Percentiles rank a stretch among this genome's conserved stretches.
phyloP scores from a whole-genome alignment of 495 filamentous ascomycete genomes.

The Choiromyces venosus region DNA sequence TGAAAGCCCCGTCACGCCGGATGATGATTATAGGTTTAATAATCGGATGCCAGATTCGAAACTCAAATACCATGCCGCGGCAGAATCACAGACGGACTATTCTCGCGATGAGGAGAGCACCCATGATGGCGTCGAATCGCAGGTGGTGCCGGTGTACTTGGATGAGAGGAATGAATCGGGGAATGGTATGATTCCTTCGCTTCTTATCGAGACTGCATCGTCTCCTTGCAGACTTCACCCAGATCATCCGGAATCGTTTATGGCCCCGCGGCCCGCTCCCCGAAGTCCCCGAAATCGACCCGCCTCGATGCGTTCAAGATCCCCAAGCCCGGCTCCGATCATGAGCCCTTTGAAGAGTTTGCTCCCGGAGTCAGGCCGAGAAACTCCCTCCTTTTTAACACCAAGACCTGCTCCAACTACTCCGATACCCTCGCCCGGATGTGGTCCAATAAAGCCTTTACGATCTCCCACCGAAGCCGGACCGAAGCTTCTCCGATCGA shows the following conservation, averaged over 20 bases:
- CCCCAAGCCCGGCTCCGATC: conserved; percentile 26
- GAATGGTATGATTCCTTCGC: conserved; percentile 15
- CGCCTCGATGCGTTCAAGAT: conserved; percentile 25
- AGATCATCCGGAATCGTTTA: conserved; percentile 19
- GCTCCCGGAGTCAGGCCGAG: conserved; percentile 14
- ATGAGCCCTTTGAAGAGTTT: conserved; percentile 3
- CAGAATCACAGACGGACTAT: conserved; percentile 9
- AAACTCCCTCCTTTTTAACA: conserved; percentile 29
- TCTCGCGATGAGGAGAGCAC: conserved; percentile 20
- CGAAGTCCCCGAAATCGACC: conserved; percentile 9
- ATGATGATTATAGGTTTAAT: conserved; percentile 21
- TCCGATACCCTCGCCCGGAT: conserved; percentile 23
- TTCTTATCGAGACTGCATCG: conserved; percentile 22
- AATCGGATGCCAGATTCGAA: conserved; percentile 12
- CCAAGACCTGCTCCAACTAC: conserved; percentile 34
- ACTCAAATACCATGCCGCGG: conserved; percentile 16
- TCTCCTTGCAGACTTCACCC: conserved; percentile 6
- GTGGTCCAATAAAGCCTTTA: conserved; percentile 21
- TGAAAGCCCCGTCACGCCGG: conserved; percentile 26
- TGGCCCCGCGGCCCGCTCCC: conserved; percentile 15
- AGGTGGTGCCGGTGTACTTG: conserved; percentile 25
- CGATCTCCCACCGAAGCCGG: conserved; percentile 17
- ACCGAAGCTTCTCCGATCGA: conserved; percentile 24
- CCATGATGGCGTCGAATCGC: conserved; percentile 26
- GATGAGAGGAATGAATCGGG: conserved; percentile 18